Evolutionary conservation across 768 basidiomycete species (phyloP).

Genomic region (Hygrophoropsis aurantiaca): DNA sequence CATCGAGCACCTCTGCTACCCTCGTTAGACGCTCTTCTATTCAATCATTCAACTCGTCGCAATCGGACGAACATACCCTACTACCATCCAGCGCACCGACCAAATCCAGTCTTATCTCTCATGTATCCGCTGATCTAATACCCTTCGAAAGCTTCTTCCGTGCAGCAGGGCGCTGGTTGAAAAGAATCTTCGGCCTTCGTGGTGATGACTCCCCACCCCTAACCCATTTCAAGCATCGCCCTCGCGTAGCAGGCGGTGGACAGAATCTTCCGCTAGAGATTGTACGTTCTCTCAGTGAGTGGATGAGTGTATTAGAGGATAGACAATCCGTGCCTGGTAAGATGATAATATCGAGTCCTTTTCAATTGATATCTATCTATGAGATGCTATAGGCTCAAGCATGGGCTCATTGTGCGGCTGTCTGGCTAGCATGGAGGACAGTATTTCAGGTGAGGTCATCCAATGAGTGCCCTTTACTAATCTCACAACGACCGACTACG

Average conservation of each 20-base stretch:
- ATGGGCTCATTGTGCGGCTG: conserved; percentile 50
- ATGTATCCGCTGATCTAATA: conserved; percentile 20
- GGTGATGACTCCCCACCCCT: conserved; percentile 8
- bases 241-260: conserved; percentile 38
- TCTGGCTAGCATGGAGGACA: conserved; percentile 55
- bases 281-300: conserved; percentile 54
- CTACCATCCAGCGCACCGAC: neutral
- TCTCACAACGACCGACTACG: neutral
- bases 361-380: too few species aligned
- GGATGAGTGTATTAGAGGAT: conserved; percentile 58
- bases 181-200: conserved; percentile 9
- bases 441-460: conserved; percentile 41
- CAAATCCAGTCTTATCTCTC: conserved; percentile 6
- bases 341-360: neutral
- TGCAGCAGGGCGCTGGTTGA: conserved; percentile 3
- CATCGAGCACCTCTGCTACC: conserved; percentile 13
- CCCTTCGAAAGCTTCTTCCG: conserved; percentile 17
- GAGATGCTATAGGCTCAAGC: conserved; percentile 38
- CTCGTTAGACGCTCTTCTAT: conserved; percentile 1
- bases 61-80: neutral
- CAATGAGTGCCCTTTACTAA: neutral
- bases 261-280: conserved; percentile 62
- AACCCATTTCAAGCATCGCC: conserved; percentile 27
- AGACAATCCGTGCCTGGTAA: conserved; percentile 56
- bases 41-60: neutral